These are phyloP conservation scores for Acmispon strigosus DNA, from an alignment of 306 rosid species.

Conservation along the genomic window DNA sequence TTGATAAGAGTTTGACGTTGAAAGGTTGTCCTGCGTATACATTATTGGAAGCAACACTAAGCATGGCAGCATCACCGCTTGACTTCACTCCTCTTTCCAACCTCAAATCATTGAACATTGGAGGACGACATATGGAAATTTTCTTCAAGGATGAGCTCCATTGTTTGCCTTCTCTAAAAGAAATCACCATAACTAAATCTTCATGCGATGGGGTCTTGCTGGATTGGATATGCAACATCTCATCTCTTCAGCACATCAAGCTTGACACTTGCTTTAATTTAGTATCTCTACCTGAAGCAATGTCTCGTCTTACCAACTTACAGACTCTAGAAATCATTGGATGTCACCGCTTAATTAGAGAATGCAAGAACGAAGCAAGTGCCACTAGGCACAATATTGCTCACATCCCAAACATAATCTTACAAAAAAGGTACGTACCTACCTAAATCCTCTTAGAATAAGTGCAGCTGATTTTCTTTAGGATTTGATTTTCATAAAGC, in stretches of 20 bases:
- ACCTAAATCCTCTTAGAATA: too few species aligned
- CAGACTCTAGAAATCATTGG: not conserved
- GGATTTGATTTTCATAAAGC: too few species aligned
- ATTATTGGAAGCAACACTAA: not conserved
- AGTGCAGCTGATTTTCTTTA: too few species aligned
- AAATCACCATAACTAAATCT: not conserved
- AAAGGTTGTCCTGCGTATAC: not conserved
- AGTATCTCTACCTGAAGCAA: not conserved
- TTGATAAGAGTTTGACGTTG: not conserved
- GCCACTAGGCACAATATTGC: not conserved
- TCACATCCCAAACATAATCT: not conserved
- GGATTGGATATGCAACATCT: not conserved
- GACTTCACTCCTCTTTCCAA: not conserved
- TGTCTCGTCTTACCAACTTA: not conserved
- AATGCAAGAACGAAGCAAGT: not conserved
- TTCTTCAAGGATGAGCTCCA: not conserved
- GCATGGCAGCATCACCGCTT: not conserved
- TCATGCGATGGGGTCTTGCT: not conserved
- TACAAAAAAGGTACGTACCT: too few species aligned
- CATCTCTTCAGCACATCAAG: not conserved
- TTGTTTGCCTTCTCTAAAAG: not conserved
- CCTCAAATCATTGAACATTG: not conserved
- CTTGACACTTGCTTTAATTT: not conserved
- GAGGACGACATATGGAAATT: not conserved
- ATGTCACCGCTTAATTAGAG: not conserved